Evolutionary conservation across 1,139 yeast genomes (phyloP).

Genomic region (Nakaseomyces sp.): DNA sequence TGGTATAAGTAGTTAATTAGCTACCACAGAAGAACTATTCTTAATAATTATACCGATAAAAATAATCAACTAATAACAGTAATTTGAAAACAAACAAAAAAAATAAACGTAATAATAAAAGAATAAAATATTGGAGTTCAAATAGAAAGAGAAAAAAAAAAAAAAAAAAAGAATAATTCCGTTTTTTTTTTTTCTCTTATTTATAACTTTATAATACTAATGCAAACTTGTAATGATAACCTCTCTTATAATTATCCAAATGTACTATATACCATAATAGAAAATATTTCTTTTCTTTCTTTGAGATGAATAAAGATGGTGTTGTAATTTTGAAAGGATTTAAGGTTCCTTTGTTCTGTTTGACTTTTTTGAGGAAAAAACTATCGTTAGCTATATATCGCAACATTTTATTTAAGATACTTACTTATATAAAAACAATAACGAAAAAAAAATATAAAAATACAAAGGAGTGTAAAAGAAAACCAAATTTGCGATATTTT

Average conservation of each 20-base stretch:
- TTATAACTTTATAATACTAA: neutral
- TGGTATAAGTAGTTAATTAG: conserved; percentile 37
- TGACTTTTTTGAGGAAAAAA: too few species aligned
- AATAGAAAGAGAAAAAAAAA: neutral
- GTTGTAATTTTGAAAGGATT: too few species aligned
- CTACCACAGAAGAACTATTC: neutral
- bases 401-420: too few species aligned
- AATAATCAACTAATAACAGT: neutral
- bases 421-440: neutral
- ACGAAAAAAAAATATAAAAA: neutral
- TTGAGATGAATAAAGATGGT: too few species aligned
- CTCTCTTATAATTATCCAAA: too few species aligned
- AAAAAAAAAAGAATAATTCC: neutral
- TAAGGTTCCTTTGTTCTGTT: too few species aligned
- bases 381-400: too few species aligned
- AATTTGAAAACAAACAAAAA: neutral
- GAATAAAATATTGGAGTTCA: neutral
- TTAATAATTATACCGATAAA: neutral
- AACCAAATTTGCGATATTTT: neutral
- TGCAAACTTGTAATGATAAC: conserved; percentile 3
- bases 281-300: too few species aligned
- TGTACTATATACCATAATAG: too few species aligned
- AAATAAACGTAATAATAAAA: neutral
- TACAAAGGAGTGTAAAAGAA: neutral
- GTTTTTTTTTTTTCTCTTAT: neutral